Evolutionary conservation across 805 yeast species (phyloP), one percentile per base, ranked within the genome.

Genomic region (Starmerella sp.): DNA sequence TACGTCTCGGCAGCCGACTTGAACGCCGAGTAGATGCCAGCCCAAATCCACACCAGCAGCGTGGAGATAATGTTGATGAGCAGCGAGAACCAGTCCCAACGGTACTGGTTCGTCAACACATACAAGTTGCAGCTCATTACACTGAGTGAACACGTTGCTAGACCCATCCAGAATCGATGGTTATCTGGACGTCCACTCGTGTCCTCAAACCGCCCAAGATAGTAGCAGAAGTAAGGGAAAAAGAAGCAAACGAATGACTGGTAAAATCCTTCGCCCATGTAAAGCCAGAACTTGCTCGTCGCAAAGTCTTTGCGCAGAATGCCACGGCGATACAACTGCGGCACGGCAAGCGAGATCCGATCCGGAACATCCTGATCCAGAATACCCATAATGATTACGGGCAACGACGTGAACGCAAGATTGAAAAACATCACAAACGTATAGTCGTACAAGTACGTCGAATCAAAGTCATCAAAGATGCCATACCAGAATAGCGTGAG

Each of bases 401-500:
- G 91, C 59, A 85, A 70, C 10, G 95, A 85, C 1, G 95, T 86
- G 66, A 85, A 85, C 2, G 89, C 90, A 75, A 86, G 75, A 67
- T 86, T 86, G 74, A 81, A 85, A 64, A 86, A 80, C 82, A 83
- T 82, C 70, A 86, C 77, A 65, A 76, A 84, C 28, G 93, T 85
- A 70, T 79, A 86, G 68, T 85, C 93, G 63, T 79, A 84, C 63
- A 85, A 73, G 66, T 86, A 86, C 2, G 89, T 74, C 28, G 89
- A 89, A 65, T 85, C 95, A 63, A 82, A 86, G 65, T 80, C 72
- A 61, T 74, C 77, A 67, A 73, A 84, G 49, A 84, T 76, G 53
- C 90, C 89, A 64, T 75, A 86, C 91, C 93, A 85, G 68, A 86
- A 85, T 64, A 83, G 73, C 2, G 90, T 77, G 66, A 85, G 68